Evolutionary conservation across 192 early-diverging fungal genomes (phyloP).

Genomic region (Mortierella alpina): DNA sequence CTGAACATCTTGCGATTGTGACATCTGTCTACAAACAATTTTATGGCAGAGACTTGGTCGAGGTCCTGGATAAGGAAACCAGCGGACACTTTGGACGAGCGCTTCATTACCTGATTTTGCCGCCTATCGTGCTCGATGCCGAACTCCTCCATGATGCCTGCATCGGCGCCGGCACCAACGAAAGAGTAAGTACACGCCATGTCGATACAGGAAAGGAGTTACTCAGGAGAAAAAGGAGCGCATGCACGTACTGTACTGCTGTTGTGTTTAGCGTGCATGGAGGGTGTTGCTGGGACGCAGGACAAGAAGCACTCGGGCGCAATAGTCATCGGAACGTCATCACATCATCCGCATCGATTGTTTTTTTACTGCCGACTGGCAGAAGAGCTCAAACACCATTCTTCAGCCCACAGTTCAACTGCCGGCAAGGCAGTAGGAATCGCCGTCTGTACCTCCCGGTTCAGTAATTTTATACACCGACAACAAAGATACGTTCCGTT

Average conservation of each 20-base stretch:
- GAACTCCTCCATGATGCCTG: conserved; percentile 37
- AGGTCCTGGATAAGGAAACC: conserved; percentile 46
- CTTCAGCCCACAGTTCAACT: neutral
- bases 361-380: neutral
- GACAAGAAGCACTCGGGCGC: no score
- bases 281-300: neutral
- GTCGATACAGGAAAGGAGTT: no score
- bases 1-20: conserved; percentile 39
- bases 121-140: conserved; percentile 33
- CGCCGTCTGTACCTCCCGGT: no score
- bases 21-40: conserved; percentile 41
- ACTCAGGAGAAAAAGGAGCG: no score
- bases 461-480: neutral
- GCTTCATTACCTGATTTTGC: conserved; percentile 42
- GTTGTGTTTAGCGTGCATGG: neutral
- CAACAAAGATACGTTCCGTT: neutral
- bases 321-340: neutral
- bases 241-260: neutral
- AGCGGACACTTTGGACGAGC: conserved; percentile 37
- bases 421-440: neutral
- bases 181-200: conserved; percentile 16
- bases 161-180: conserved; percentile 46
- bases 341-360: neutral
- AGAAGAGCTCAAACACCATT: no score
- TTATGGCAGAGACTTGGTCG: conserved; percentile 46